Base-by-base conservation (phyloP, 2,329 filamentous ascomycete species). In the Cytospora schulzeri region DNA sequence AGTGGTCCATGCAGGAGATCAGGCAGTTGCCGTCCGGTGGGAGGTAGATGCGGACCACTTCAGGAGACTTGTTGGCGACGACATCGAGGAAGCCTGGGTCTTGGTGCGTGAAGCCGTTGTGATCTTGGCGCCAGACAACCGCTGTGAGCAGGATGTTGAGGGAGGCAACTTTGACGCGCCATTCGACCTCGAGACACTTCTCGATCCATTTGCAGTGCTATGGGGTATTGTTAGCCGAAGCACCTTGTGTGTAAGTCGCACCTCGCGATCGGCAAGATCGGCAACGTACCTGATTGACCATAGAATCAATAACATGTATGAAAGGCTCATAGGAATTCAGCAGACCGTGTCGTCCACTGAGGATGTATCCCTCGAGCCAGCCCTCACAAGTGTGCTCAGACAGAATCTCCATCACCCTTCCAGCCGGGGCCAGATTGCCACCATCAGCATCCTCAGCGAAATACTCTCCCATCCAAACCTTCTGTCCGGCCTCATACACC, bases 271-370 rank as follows among this genome's bases (percentile, higher is more conserved):
- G n/a, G n/a, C n/a, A n/a, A n/a, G n/a, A 33, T 22, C 2, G 12
- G 6, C 4, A 24, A 69, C 76, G 60, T 75, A 81, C 79, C 74
- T 92, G 90, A 74, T 92, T 92, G 66, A 93, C 90, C 90, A 93
- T 93, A 1, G 88, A 91, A 75, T 93, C 90, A 70, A 93, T 92
- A 71, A 93, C 86, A 72, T 93, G 90, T 65, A 93, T 91, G 73
- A 93, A 93, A 0, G 90, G 89, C 75, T 93, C 91, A 77, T 93
- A 93, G 73, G 87, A 90, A 82, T 92, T 93, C 65, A 93, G 83
- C 65, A 93, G 74, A 15, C 91, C 90, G 69, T 93, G 90, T 6
- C 91, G 84, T 31, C 91, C 91, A 62, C 86, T 91, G 3, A 93
- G 81, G 51, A 91, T 77, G 73, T 93, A 93, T 3, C 91, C 91